These are phyloP conservation scores for Colletotrichum lupini DNA, from an alignment of 2,329 filamentous ascomycete species.

Conservation along the genomic window DNA sequence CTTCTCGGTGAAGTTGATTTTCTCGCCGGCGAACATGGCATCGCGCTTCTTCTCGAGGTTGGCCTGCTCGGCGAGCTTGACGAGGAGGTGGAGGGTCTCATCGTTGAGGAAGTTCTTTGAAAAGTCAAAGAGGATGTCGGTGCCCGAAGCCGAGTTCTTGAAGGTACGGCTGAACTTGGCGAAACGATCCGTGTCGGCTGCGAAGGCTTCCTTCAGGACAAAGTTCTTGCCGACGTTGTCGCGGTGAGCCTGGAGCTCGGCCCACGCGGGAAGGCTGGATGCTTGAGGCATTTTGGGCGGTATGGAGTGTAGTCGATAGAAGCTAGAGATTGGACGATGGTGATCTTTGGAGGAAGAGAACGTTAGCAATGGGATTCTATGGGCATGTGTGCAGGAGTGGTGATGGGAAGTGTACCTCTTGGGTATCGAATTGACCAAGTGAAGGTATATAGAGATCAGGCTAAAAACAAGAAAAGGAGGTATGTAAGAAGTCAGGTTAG, in stretches of 20 bases:
- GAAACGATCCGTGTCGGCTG: conserved; percentile 88
- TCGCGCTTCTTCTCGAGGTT: conserved; percentile 93
- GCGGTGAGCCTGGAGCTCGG: conserved; percentile 91
- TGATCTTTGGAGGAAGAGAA: background rate
- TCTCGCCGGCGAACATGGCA: conserved; percentile 96
- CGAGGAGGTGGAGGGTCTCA: conserved; percentile 86
- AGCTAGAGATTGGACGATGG: background rate
- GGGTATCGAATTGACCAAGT: background rate
- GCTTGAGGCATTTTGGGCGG: conserved; percentile 80
- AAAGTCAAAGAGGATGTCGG: conserved; percentile 96
- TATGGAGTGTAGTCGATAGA: background rate
- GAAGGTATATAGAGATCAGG: background rate
- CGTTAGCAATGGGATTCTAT: background rate
- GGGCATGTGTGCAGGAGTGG: background rate
- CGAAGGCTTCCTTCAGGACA: conserved; percentile 92
- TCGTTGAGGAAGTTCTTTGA: conserved; percentile 98
- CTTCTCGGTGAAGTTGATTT: conserved; percentile 99
- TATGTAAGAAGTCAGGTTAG: background rate
- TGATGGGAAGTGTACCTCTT: background rate
- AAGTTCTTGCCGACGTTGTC: conserved; percentile 87
- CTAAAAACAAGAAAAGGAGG: background rate
- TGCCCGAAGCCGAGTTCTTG: conserved; percentile 79
- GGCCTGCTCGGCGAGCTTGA: conserved; percentile 92
- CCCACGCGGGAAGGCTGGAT: conserved; percentile 87
- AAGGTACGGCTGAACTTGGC: conserved; percentile 89